Conservation (phyloP, 2,329 filamentous ascomycete species). For the Penicillium decumbens region DNA sequence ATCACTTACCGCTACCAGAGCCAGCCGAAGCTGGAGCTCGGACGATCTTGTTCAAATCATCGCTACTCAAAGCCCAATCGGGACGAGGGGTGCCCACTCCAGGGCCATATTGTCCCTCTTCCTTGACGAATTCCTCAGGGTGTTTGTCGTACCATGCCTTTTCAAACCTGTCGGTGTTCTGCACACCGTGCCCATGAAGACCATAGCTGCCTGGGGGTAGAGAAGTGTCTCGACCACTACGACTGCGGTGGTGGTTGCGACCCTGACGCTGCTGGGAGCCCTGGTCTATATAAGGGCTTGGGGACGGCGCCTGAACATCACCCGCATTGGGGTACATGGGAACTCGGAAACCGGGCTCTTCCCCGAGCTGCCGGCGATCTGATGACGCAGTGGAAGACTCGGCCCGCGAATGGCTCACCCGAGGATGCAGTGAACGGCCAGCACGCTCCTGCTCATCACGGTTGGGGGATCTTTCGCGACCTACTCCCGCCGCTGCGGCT, state of each 20-base stretch:
- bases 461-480: conserved; percentile 52
- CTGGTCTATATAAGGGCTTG: conserved; percentile 55
- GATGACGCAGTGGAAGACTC: conserved; percentile 46
- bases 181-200: conserved; percentile 78
- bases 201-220: conserved; percentile 87
- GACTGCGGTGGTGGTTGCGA: conserved; percentile 63
- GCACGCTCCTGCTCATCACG: conserved; percentile 51
- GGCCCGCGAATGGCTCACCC: conserved; percentile 55
- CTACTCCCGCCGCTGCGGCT: conserved; percentile 79
- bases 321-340: conserved; percentile 91
- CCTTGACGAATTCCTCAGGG: conserved; percentile 69
- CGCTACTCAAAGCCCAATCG: conserved; percentile 82
- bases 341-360: conserved; percentile 87
- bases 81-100: conserved; percentile 56
- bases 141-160: conserved; percentile 91
- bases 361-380: conserved; percentile 57
- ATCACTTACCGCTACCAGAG: conserved; percentile 49
- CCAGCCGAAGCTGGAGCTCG: conserved; percentile 58
- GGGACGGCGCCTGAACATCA: conserved; percentile 92
- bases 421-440: conserved; percentile 56
- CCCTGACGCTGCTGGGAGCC: conserved; percentile 46
- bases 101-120: conserved; percentile 63
- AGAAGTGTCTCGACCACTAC: conserved; percentile 66
- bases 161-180: conserved; percentile 74
- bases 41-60: conserved; percentile 86